Conservation (phyloP, 805 yeast species). For the Yamadazyma insecticola region DNA sequence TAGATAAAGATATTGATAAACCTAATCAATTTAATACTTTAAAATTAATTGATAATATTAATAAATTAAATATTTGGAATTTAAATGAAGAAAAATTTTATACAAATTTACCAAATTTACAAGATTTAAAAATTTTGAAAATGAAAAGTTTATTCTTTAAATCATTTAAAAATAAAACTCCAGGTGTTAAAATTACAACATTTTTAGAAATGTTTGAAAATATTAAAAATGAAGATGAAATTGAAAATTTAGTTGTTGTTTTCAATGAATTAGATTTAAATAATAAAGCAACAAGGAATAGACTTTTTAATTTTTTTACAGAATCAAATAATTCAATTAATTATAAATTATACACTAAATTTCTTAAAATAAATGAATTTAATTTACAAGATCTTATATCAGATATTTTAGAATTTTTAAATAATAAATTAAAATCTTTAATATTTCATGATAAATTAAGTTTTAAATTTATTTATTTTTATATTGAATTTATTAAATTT, state of each 20-base stretch:
- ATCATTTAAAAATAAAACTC: constrained; percentile 30
- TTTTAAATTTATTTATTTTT: constrained; percentile 56
- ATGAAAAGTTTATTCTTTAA: constrained; percentile 7
- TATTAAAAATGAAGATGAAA: constrained; percentile 41
- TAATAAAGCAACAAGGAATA: constrained; percentile 67
- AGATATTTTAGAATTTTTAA: constrained; percentile 52
- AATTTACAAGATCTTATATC: constrained; percentile 47
- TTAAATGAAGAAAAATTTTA: constrained; percentile 64
- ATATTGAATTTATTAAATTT: constrained; percentile 74
- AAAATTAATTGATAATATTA: constrained; percentile 21
- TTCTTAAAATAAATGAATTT: constrained; percentile 56
- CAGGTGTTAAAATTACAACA: constrained; percentile 36
- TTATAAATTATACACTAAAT: constrained; percentile 55
- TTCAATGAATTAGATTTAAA: constrained; percentile 52
- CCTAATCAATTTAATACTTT: constrained; percentile 10
- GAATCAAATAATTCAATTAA: constrained; percentile 44
- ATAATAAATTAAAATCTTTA: constrained; percentile 57
- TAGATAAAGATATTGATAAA: constrained; percentile 7
- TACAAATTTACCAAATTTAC: constrained; percentile 44
- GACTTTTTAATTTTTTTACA: constrained; percentile 53
- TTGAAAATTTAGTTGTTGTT: constrained; percentile 43
- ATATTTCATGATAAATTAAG: constrained; percentile 48
- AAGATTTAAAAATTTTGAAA: constrained; percentile 15
- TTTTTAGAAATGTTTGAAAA: constrained; percentile 42
- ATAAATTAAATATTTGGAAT: constrained; percentile 47